phyloP scores from a whole-genome alignment of 192 early-diverging fungal genomes.

The Gigaspora rosea region DNA sequence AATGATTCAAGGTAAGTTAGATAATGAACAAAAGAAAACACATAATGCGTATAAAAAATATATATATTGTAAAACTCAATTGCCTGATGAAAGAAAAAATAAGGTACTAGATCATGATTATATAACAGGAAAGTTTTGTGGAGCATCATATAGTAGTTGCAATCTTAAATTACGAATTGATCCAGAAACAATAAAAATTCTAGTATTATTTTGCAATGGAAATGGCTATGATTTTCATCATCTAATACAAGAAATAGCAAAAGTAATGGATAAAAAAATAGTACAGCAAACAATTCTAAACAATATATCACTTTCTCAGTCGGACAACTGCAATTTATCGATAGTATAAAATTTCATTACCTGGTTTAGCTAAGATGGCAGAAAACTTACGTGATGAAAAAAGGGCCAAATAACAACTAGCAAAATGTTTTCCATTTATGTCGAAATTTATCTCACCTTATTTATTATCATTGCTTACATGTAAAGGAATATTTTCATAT shows the following conservation, averaged over 20 bases:
- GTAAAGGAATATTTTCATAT: conserved; percentile 1
- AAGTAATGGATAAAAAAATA: background rate
- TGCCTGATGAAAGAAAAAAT: background rate
- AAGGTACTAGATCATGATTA: conserved; percentile 14
- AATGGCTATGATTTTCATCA: conserved; percentile 17
- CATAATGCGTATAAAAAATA: background rate
- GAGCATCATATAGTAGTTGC: background rate
- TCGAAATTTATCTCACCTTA: background rate
- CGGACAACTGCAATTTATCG: conserved; percentile 16
- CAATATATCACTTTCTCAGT: background rate
- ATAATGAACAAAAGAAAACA: conserved; percentile 11
- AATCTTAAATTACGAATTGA: conserved; percentile 11
- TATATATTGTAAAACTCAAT: background rate
- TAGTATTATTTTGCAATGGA: background rate
- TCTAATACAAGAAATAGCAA: no score
- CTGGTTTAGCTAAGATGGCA: conserved; percentile 8
- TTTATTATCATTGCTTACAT: conserved; percentile 9
- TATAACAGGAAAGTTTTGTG: conserved; percentile 14
- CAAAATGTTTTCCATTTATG: conserved; percentile 18
- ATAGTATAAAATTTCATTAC: background rate
- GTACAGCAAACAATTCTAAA: background rate
- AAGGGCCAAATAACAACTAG: conserved; percentile 7
- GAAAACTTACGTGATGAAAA: conserved; percentile 5
- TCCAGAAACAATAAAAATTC: conserved; percentile 15
- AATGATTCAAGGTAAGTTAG: conserved; percentile 17